Conservation (phyloP, 2,329 filamentous ascomycete genomes). For the Paracoccidioides lutzii region DNA sequence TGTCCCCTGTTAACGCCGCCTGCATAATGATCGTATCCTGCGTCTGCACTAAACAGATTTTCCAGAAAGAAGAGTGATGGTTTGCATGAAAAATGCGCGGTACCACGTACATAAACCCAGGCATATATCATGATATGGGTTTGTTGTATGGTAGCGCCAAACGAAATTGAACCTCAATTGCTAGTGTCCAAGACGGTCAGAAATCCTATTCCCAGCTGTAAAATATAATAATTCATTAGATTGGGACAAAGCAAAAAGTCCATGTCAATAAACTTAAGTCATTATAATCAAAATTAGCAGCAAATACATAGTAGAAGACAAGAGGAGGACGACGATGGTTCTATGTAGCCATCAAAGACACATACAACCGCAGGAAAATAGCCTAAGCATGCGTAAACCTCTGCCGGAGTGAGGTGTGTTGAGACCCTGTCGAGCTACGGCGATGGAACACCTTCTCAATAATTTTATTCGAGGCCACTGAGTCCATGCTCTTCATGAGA, state of each 20-base stretch:
- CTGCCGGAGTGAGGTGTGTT: conserved; percentile 8
- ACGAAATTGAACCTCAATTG: background rate
- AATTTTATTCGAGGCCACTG: conserved; percentile 48
- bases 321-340: background rate
- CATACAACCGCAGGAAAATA: background rate
- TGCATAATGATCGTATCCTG: conserved; percentile 2
- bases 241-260: background rate
- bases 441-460: conserved; percentile 53
- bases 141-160: background rate
- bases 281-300: background rate
- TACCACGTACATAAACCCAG: background rate
- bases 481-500: conserved; percentile 47
- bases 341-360: background rate
- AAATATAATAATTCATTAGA: background rate
- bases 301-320: background rate
- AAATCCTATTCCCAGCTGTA: background rate
- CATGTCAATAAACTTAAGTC: background rate
- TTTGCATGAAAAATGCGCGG: background rate
- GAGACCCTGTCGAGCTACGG: conserved; percentile 24
- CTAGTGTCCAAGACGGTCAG: background rate
- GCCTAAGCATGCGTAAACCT: conserved; percentile 4
- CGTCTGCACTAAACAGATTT: background rate
- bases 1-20: conserved; percentile 1
- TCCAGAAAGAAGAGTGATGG: background rate
- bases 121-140: background rate